Evolutionary conservation across 2,329 filamentous ascomycete species (phyloP).

Genomic region (Hypoxylon sp.): DNA sequence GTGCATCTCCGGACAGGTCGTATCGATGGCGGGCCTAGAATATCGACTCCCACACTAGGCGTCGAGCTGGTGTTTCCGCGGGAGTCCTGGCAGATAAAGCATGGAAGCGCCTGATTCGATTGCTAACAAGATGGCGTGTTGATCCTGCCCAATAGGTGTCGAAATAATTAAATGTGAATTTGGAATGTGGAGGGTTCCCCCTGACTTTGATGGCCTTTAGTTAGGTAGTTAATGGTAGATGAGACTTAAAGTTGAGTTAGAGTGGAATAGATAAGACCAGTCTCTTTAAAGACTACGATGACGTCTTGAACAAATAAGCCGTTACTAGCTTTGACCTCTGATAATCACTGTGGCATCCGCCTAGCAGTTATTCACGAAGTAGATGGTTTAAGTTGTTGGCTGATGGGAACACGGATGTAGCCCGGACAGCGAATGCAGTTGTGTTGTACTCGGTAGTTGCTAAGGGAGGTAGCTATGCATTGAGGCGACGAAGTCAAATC

Average conservation of each 20-base stretch:
- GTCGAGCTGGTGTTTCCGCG: constrained; percentile 45
- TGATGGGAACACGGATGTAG: not conserved
- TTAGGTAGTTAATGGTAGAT: constrained; percentile 7
- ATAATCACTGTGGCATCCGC: constrained; percentile 6
- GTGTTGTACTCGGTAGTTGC: constrained; percentile 14
- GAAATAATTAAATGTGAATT: constrained; percentile 12
- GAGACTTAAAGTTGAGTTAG: constrained; percentile 23
- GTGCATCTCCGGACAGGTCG: constrained; percentile 49
- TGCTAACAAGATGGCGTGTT: constrained; percentile 19
- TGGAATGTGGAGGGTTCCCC: not conserved
- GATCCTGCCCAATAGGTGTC: constrained; percentile 23
- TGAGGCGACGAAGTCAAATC: constrained; percentile 1
- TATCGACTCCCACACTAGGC: constrained; percentile 37
- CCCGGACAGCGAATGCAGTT: not conserved
- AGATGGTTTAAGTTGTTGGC: not conserved
- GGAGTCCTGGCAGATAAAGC: constrained; percentile 42
- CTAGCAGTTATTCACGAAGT: not conserved
- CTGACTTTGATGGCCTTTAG: constrained; percentile 6
- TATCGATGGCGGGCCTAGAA: constrained; percentile 40
- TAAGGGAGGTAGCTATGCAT: not conserved
- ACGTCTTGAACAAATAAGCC: constrained; percentile 9
- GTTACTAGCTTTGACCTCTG: not conserved
- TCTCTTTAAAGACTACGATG: constrained; percentile 9
- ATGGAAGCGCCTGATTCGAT: constrained; percentile 36
- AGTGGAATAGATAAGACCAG: constrained; percentile 20